Evolutionary conservation across 2,329 filamentous ascomycete genomes (phyloP), one percentile per base, ranked within the genome.

Genomic region (Sarocladium oryzae): DNA sequence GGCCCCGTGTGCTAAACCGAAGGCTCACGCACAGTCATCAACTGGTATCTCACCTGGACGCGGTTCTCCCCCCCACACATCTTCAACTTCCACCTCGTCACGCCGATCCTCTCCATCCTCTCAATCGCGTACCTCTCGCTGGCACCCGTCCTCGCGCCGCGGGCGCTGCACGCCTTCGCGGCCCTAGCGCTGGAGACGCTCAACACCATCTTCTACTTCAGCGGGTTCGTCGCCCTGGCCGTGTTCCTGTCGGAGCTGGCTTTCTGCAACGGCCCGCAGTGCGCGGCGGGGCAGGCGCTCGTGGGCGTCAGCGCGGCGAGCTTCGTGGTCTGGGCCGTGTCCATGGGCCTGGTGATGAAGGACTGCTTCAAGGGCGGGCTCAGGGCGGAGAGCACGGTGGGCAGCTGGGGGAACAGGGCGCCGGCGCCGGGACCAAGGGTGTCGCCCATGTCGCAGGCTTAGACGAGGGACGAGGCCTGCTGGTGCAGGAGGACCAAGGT

Each of bases 21-120:
- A n/a, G n/a, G n/a, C n/a, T n/a, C n/a, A n/a, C n/a, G n/a, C n/a
- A n/a, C 51, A 84, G 81, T 84, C 52, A 70, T 77, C 56, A 71
- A 83, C 64, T 84, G 78, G 77, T 83, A 81, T 63, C 72, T 77
- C 61, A 68, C 65, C 54, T 69, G 79, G 59, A 85, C 77, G 59
- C 69, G 74, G 56, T 73, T 72, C 3, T 57, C 71, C 16, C 73
- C 79, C n/a, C 81, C 81, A 0, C 67, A 72, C 3, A 73, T 80
- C 55, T 66, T 84, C 65, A 77, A 75, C 68, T 82, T 82, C 63
- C 65, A 84, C 55, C 66, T 84, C 58, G 78, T 79, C 59, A 69
- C 69, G 23, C 74, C 78, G 2, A 56, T 78, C 38, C 74, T 78
- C 59, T 78, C 79, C 24, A 61, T 83, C 33, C 21, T 81, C 50